phyloP scores from a whole-genome alignment of 768 basidiomycete genomes.

The Cystofilobasidium macerans region DNA sequence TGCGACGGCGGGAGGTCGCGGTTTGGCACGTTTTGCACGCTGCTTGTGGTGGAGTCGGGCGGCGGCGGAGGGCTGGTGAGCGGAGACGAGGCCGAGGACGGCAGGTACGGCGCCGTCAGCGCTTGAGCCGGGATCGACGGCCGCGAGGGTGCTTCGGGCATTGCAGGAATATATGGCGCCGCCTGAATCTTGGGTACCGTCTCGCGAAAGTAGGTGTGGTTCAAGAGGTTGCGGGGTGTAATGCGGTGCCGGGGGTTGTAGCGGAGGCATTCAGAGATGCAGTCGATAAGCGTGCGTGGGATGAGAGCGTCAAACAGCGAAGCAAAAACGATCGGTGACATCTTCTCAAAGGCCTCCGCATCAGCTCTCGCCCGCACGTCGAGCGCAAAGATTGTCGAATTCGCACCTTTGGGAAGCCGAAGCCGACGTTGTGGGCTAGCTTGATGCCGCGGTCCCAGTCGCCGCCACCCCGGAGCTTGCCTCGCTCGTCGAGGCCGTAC shows the following conservation, averaged over 20 bases:
- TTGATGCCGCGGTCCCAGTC: conserved; percentile 73
- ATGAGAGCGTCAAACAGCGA: conserved; percentile 66
- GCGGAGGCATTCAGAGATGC: conserved; percentile 79
- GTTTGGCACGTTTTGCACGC: conserved; percentile 31
- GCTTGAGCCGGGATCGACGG: background rate
- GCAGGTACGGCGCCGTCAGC: conserved; percentile 11
- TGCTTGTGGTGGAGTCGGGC: background rate
- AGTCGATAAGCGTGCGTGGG: conserved; percentile 72
- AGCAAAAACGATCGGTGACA: conserved; percentile 41
- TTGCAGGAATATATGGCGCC: conserved; percentile 34
- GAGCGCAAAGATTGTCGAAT: background rate
- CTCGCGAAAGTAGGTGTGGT: conserved; percentile 80
- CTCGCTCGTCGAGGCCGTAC: conserved; percentile 64
- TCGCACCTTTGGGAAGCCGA: conserved; percentile 76
- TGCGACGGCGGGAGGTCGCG: conserved; percentile 35
- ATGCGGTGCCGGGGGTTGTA: conserved; percentile 82
- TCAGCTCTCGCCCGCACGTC: too few species aligned
- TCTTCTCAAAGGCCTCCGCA: conserved; percentile 35
- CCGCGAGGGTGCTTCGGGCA: conserved; percentile 27
- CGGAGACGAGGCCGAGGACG: conserved; percentile 9
- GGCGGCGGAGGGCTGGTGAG: background rate
- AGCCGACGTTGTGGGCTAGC: conserved; percentile 76
- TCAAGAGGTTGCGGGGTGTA: conserved; percentile 73
- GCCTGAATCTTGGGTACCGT: conserved; percentile 42
- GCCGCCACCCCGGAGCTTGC: conserved; percentile 69